Base-by-base conservation (phyloP, 768 basidiomycete species). In the Russula lepida region DNA sequence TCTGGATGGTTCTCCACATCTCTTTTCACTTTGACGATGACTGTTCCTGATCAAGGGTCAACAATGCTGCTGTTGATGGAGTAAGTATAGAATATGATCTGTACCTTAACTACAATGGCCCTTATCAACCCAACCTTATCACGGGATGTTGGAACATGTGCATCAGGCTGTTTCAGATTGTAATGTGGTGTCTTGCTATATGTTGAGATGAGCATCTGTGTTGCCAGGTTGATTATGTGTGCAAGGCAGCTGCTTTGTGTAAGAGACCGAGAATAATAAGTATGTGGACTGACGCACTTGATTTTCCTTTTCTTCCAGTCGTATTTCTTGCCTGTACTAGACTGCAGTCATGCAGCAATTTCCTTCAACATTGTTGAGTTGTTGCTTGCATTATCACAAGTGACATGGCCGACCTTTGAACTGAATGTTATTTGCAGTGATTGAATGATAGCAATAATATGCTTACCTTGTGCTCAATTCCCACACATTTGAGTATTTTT, bases 21-120 rank as follows among this genome's bases (percentile, higher is more conserved):
- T 52, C 21, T 52, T 52, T 52, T 13, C 4, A 13, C 33, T 52
- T 52, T 8, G 33, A 37, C 3, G 51, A 52, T 7, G 33, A 52
- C 2, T 15, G 13, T 17, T 52, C 21, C 51, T 52, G 21, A 33
- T 11, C 32, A 33, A 3, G 6, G 1, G 33, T 33, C 9, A 11
- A 33, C 3, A 33, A 33, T 33, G 2, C 12, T 33, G n/a, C n/a
- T n/a, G n/a, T n/a, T n/a, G n/a, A n/a, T 3, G 11, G 11, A 11
- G 1, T 2, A 33, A 11, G 32, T 11, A 0, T n/a, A n/a, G n/a
- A n/a, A n/a, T n/a, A 12, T 35, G 3, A 35, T 35, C 12, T 13
- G 6, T 41, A 41, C 39, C 19, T 41, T 95, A 25, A 41, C 52
- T 23, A 37, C 21, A 13, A 52, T 52, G 0, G 33, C 51, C 33